phyloP scores from a whole-genome alignment of 768 basidiomycete species.

The Amanita molliuscula region DNA sequence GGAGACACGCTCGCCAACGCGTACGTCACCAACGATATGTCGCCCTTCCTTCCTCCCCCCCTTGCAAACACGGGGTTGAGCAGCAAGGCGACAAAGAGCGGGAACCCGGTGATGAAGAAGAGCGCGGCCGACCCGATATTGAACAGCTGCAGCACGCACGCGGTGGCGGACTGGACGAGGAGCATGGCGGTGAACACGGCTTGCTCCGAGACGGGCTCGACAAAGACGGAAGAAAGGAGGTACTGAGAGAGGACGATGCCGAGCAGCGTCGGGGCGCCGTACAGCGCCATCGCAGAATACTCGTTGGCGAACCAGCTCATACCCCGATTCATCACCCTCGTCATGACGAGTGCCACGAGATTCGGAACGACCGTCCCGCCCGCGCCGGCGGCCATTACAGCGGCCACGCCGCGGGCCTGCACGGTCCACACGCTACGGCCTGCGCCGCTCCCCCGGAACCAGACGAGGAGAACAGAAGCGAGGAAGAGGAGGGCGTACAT shows the following conservation, averaged over 20 bases:
- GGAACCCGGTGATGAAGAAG: conserved; percentile 52
- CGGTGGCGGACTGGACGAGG: conserved; percentile 46
- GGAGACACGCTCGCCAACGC: conserved; percentile 47
- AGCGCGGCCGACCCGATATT: conserved; percentile 71
- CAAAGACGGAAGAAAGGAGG: conserved; percentile 18
- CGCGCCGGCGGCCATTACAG: conserved; percentile 39
- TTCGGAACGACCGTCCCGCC: conserved; percentile 61
- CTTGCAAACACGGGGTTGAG: conserved; percentile 32
- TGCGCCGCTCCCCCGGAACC: conserved; percentile 9
- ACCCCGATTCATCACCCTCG: conserved; percentile 44
- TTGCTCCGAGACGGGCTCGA: conserved; percentile 43
- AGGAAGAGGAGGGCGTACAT: conserved; percentile 46
- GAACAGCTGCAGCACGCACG: conserved; percentile 49
- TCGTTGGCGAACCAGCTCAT: conserved; percentile 86
- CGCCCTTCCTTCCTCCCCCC: conserved; percentile 2
- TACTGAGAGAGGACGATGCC: conserved; percentile 58
- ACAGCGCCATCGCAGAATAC: conserved; percentile 54
- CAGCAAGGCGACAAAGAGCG: conserved; percentile 46
- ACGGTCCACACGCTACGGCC: conserved; percentile 22
- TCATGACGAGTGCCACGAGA: conserved; percentile 60
- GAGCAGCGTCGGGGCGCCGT: conserved; percentile 62
- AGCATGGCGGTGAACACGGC: conserved; percentile 51
- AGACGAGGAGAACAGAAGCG: conserved; percentile 34
- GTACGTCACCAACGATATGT: conserved; percentile 53
- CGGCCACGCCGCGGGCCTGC: conserved; percentile 33